phyloP scores from a whole-genome alignment of 352 stramenopile species.

The Phytophthora agathidicida region DNA sequence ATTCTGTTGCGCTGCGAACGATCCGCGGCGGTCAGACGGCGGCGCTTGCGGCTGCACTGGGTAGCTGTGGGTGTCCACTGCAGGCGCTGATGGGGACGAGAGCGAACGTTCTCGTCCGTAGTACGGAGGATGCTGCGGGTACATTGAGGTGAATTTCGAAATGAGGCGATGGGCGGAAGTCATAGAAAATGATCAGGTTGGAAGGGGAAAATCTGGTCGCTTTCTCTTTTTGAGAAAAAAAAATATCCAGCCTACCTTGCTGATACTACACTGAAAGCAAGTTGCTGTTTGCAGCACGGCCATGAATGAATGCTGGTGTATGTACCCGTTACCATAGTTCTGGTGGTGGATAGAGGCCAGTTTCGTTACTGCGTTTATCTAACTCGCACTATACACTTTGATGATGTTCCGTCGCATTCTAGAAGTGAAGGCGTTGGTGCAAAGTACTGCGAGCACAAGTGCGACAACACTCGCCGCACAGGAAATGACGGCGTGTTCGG shows the following conservation, averaged over 20 bases:
- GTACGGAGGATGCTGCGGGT: constrained; percentile 21
- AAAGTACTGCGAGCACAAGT: constrained; percentile 44
- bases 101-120: constrained; percentile 27
- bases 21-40: constrained; percentile 26
- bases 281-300: no score
- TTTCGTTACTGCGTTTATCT: not conserved
- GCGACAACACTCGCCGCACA: constrained; percentile 28
- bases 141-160: constrained; percentile 25
- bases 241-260: no score
- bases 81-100: constrained; percentile 48
- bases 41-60: constrained; percentile 23
- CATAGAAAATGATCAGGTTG: no score
- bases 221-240: not conserved
- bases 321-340: no score
- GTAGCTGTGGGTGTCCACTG: constrained; percentile 33
- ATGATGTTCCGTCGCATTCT: constrained; percentile 56
- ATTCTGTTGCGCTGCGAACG: constrained; percentile 22
- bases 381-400: constrained; percentile 54
- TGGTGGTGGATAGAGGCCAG: constrained; percentile 11
- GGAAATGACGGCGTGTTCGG: constrained; percentile 43
- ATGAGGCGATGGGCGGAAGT: constrained; percentile 19
- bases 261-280: no score
- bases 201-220: no score
- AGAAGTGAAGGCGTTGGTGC: constrained; percentile 45
- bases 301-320: constrained; percentile 15